Evolutionary conservation across 352 stramenopile genomes (phyloP).

Genomic region (Pythium phragmitis): DNA sequence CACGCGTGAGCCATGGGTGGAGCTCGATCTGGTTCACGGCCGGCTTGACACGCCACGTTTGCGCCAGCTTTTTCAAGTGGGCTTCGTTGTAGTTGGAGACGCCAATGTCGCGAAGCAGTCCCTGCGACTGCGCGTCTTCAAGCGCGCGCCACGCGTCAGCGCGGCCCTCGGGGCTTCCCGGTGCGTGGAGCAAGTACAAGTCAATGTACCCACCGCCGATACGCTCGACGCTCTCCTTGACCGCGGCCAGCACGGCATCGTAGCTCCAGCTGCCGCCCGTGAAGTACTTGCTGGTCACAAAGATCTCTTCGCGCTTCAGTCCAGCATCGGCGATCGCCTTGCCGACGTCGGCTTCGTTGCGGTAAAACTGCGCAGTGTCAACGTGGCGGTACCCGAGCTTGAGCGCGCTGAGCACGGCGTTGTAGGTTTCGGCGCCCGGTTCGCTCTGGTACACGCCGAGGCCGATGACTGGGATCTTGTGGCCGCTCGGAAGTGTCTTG

Average conservation of each 20-base stretch:
- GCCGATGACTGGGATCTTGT: slow-evolving; percentile 44
- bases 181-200: slow-evolving; percentile 71
- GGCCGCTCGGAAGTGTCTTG: slow-evolving; percentile 46
- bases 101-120: slow-evolving; percentile 61
- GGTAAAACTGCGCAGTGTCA: slow-evolving; percentile 88
- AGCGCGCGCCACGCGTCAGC: slow-evolving; percentile 35
- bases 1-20: slow-evolving; percentile 65
- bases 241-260: slow-evolving; percentile 39
- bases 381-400: slow-evolving; percentile 86
- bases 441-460: slow-evolving; percentile 56
- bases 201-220: slow-evolving; percentile 69
- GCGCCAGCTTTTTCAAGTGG: slow-evolving; percentile 68
- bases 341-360: slow-evolving; percentile 84
- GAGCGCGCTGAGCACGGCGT: slow-evolving; percentile 50
- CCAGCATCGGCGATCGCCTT: slow-evolving; percentile 45
- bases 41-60: slow-evolving; percentile 50
- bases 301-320: slow-evolving; percentile 54
- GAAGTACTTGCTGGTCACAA: slow-evolving; percentile 66
- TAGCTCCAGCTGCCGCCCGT: slow-evolving; percentile 44
- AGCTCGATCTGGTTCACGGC: slow-evolving; percentile 86
- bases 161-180: slow-evolving; percentile 32
- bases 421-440: slow-evolving; percentile 49
- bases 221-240: slow-evolving; percentile 34
- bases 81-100: slow-evolving; percentile 75
- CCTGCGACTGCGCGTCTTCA: slow-evolving; percentile 30